Evolutionary conservation across 192 early-diverging fungal genomes (phyloP).

Genomic region (Ambispora gerdemannii): DNA sequence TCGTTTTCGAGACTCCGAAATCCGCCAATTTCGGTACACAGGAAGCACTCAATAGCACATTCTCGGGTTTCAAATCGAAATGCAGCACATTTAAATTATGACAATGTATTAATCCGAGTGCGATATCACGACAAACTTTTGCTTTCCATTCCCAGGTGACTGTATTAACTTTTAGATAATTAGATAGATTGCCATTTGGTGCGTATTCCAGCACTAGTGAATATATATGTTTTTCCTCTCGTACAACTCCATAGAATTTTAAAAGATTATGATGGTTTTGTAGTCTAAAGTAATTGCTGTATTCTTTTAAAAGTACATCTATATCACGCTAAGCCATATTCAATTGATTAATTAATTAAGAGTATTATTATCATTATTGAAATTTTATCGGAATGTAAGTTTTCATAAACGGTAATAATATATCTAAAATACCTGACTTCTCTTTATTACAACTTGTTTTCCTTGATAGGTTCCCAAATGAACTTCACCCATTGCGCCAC

Average conservation of each 20-base stretch:
- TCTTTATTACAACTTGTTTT: slow-evolving; percentile 17
- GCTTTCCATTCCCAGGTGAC: slow-evolving; percentile 3
- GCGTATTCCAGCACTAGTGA: slow-evolving; percentile 26
- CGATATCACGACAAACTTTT: slow-evolving; percentile 14
- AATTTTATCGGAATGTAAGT: neutral
- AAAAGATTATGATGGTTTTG: slow-evolving; percentile 19
- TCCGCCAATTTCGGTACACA: slow-evolving; percentile 22
- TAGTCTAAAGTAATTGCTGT: slow-evolving; percentile 24
- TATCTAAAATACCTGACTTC: slow-evolving; percentile 27
- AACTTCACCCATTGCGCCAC: slow-evolving; percentile 26
- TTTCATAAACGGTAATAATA: neutral
- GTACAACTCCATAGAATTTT: slow-evolving; percentile 24
- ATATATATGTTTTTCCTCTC: slow-evolving; percentile 18
- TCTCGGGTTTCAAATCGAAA: slow-evolving; percentile 28
- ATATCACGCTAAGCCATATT: neutral
- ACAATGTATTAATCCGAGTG: slow-evolving; percentile 23
- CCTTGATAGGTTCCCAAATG: slow-evolving; percentile 1
- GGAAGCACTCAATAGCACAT: slow-evolving; percentile 7
- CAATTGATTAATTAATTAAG: neutral
- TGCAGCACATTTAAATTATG: slow-evolving; percentile 22
- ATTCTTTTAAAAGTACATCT: slow-evolving; percentile 17
- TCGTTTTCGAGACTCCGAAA: slow-evolving; percentile 26
- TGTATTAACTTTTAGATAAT: slow-evolving; percentile 27
- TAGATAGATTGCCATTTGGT: slow-evolving; percentile 23
- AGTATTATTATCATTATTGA: neutral